These are phyloP conservation scores for Zymoseptoria ardabiliae DNA, from an alignment of 2,329 filamentous ascomycete species.

Conservation along the genomic window DNA sequence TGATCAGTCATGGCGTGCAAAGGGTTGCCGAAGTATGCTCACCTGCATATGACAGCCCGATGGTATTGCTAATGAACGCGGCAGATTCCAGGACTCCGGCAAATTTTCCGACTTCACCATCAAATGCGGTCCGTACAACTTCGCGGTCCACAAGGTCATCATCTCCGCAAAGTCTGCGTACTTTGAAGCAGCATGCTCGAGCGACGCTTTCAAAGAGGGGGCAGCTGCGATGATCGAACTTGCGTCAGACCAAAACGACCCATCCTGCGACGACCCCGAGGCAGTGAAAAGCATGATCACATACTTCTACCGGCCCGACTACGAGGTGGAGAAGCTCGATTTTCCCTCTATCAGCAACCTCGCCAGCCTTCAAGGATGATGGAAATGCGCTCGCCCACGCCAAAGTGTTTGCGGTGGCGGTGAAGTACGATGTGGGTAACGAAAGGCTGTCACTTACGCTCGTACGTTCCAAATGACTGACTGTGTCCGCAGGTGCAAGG, in stretches of 20 bases:
- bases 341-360: no score
- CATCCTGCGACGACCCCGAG: background rate
- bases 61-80: no score
- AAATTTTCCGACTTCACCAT: constrained; percentile 17
- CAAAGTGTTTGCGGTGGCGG: constrained; percentile 15
- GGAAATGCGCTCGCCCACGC: constrained; percentile 14
- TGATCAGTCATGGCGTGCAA: no score
- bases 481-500: constrained; percentile 2
- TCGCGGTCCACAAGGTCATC: constrained; percentile 17
- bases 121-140: constrained; percentile 11
- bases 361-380: no score
- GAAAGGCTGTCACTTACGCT: no score
- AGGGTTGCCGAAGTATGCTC: no score
- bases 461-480: no score
- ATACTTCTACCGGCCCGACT: constrained; percentile 24
- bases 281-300: constrained; percentile 21
- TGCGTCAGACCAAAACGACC: constrained; percentile 8
- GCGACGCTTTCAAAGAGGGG: constrained; percentile 7
- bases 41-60: no score
- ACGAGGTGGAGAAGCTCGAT: constrained; percentile 6
- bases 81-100: no score
- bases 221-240: constrained; percentile 12
- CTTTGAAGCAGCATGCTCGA: constrained; percentile 5
- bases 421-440: no score
- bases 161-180: constrained; percentile 19